A percentile compares a stretch with the other conserved stretches of the same genome.
Evolutionary conservation across 768 basidiomycete species (phyloP).

Genomic region (Lentinula sp.): DNA sequence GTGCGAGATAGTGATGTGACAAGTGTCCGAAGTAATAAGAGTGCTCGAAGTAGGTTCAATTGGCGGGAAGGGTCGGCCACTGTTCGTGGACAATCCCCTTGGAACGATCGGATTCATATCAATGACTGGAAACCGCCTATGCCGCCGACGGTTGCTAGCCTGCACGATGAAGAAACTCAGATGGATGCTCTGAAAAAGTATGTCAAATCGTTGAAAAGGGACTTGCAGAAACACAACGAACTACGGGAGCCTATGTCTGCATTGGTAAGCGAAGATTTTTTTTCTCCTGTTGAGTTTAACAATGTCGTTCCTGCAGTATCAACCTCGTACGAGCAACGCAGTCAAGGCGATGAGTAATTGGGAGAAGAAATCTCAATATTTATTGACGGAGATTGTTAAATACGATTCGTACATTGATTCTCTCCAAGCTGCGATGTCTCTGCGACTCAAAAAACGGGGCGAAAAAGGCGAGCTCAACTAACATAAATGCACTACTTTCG

Average conservation of each 20-base stretch:
- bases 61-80: slow-evolving; percentile 66
- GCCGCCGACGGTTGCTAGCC: slow-evolving; percentile 76
- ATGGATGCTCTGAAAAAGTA: slow-evolving; percentile 86
- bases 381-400: slow-evolving; percentile 90
- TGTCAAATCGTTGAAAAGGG: slow-evolving; percentile 65
- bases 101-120: slow-evolving; percentile 70
- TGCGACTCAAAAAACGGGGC: slow-evolving; percentile 85
- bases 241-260: slow-evolving; percentile 76
- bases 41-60: slow-evolving; percentile 66
- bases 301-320: slow-evolving; percentile 47
- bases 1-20: slow-evolving; percentile 41
- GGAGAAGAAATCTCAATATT: slow-evolving; percentile 86
- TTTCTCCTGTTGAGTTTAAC: background rate
- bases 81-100: slow-evolving; percentile 65
- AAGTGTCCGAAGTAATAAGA: slow-evolving; percentile 73
- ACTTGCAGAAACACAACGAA: slow-evolving; percentile 79
- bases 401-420: slow-evolving; percentile 95
- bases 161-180: slow-evolving; percentile 89
- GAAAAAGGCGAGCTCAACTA: slow-evolving; percentile 52
- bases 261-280: slow-evolving; percentile 43
- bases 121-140: slow-evolving; percentile 94
- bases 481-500: background rate
- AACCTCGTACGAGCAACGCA: slow-evolving; percentile 66
- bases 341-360: slow-evolving; percentile 83
- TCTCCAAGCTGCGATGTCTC: slow-evolving; percentile 72